Base-by-base conservation (phyloP, 768 basidiomycete genomes). In the Xerocomellus amylosporus region DNA sequence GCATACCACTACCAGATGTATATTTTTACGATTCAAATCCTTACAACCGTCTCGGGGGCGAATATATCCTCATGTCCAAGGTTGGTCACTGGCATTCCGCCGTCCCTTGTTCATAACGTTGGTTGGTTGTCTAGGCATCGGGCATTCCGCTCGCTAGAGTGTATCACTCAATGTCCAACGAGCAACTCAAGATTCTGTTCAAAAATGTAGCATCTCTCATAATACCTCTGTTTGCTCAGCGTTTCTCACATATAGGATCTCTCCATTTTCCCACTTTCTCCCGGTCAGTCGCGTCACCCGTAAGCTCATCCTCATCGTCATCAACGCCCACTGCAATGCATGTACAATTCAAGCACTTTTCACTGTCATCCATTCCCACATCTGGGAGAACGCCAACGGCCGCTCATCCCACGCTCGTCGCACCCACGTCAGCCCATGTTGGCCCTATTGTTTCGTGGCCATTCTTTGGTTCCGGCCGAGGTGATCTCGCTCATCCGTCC, bases 381-480 rank as follows among this genome's bases (percentile, higher is more conserved):
- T 55, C 56, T 4, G 50, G 34, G 8, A 43, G 37, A 31, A 59
- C 52, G 2, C 44, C 62, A 13, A 51, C 36, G 13, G 38, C 39
- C 13, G 33, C 17, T 0, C 41, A 31, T 2, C 4, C 44, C 19
- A 20, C 37, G 3, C 40, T 45, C 57, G 43, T 56, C 56, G 42
- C 61, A 52, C 53, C 71, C 54, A 36, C 57, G 24, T 40, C 58
- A 46, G 74, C 79, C 47, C 81, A 85, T 46, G 76, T 92, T 41
- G 90, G 90, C 4, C 87, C 87, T 8, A 93, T 93, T 63, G 82
- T 93, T 46, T 91, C 90, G 4, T 93, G 91, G 90, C 87, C 90
- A 1, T 93, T 93, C 77, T 93, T 93, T 66, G 90, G 90, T 43
- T 87, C 88, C 5, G 84, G 86, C 58, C 79, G 91, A 38, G 90